Evolutionary conservation across 176 grass and related monocot genomes (phyloP).

Genomic region (Musa acuminata): DNA sequence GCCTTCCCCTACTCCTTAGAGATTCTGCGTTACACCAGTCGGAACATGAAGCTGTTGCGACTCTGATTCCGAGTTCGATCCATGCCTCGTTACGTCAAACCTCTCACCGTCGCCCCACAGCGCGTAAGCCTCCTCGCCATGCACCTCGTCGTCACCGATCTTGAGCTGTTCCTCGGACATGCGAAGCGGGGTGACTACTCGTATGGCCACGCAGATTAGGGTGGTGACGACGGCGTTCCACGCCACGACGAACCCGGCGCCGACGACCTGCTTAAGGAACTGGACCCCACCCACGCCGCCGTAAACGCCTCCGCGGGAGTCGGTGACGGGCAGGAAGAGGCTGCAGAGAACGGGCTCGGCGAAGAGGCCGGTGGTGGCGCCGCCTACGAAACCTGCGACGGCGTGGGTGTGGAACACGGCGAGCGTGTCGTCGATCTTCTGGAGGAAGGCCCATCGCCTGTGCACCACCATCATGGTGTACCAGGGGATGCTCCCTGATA

Average conservation of each 20-base stretch:
- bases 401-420: not conserved
- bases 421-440: not conserved
- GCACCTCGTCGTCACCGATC: not conserved
- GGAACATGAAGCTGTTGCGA: not conserved
- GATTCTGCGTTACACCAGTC: not conserved
- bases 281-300: not conserved
- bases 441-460: not conserved
- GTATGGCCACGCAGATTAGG: not conserved
- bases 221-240: not conserved
- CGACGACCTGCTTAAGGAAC: not conserved
- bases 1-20: not conserved
- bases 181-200: not conserved
- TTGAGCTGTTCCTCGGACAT: not conserved
- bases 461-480: not conserved
- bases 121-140: not conserved
- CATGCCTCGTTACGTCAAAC: not conserved
- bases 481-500: not conserved
- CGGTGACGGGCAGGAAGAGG: not conserved
- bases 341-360: not conserved
- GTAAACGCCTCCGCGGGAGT: not conserved
- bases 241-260: not conserved
- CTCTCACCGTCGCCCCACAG: not conserved
- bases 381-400: not conserved
- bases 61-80: not conserved
- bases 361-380: not conserved